Evolutionary conservation across 805 yeast species (phyloP), one percentile per base, ranked within the genome.

Genomic region (Candida alai): DNA sequence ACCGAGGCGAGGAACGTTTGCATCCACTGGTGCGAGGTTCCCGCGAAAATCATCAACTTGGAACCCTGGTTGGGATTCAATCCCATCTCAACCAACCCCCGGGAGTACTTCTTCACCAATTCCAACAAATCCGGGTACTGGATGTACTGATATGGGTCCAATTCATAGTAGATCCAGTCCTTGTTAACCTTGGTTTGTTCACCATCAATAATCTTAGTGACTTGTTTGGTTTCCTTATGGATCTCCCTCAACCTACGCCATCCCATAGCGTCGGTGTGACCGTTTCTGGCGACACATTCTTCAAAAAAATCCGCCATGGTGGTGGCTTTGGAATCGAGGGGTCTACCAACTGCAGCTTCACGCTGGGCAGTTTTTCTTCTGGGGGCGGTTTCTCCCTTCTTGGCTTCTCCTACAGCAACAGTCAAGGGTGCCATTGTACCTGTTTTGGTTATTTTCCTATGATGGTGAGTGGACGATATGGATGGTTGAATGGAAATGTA

Each of bases 21-120:
- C 86, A 90, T 76, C 97, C 97, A 90, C 53, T 77, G 78, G 37
- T 76, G 81, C 11, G 95, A 84, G 10, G 98, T 93, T 14, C 84
- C 60, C 17, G 96, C 96, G 62, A 80, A 93, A 35, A 90, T 73
- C 58, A 88, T 96, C 48, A 90, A 56, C 46, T 74, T 76, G 45
- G 80, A 80, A 20, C 61, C 62, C 44, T 73, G 72, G 18, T 58
- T 56, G 13, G 94, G 87, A 43, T 62, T 50, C 40, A 93, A 46
- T 9, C 97, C 98, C 26, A 83, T 55, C 46, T 77, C 69, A 33
- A 76, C 69, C 38, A 93, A 70, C 42, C 97, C 98, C 39, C 79
- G 74, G 43, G 95, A 93, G 41, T 75, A 68, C 40, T 64, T 58
- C 42, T 69, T 66, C 43, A 78, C 68, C 16, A 69, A 54, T 27